Evolutionary conservation across 2,329 filamentous ascomycete genomes (phyloP), one percentile per base, ranked within the genome.

Genomic region (Diaporthe batatas): DNA sequence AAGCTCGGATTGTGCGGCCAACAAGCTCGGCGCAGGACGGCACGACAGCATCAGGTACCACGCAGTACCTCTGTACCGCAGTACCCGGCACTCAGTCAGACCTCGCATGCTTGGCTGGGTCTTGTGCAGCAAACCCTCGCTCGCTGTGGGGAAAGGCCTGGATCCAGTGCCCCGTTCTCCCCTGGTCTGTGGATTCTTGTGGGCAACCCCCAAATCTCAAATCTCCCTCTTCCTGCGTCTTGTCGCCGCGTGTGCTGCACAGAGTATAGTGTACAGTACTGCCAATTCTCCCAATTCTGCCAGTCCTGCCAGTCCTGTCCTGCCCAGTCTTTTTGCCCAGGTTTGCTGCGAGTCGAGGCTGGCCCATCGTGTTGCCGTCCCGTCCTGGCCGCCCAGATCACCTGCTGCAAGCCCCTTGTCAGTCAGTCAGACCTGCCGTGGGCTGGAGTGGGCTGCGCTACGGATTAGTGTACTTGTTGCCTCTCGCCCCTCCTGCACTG

Each of bases 151-250:
- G 62, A 51, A 64, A 65, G 32, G 62, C 10, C 32, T 51, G 44
- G 62, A 51, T 65, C 62, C 62, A 65, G 62, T 7, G 62, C 62
- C 62, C 62, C 62, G 32, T 65, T 65, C 62, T 65, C 42, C 44
- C 62, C 44, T 65, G 44, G 44, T 65, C 62, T 49, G 62, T 65
- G 62, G 62, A 65, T 51, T 65, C 62, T 29, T 25, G 62, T 65
- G 62, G 62, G 6, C 62, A 65, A 65, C 62, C 62, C 59, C 59
- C 59, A 44, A 65, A 65, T 65, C 62, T 51, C 62, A 65, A 65
- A 51, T 65, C 62, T 65, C 62, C 62, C 62, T 65, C 62, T 36
- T 36, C 47, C 65, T 68, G 47, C 51, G 51, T 49, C 65, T 55
- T 68, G 57, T 59, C 57, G 57, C 44, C 57, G 57, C 57, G 57